phyloP scores from a whole-genome alignment of 805 yeast genomes.

The Tetrapisispora nanseiensis region DNA sequence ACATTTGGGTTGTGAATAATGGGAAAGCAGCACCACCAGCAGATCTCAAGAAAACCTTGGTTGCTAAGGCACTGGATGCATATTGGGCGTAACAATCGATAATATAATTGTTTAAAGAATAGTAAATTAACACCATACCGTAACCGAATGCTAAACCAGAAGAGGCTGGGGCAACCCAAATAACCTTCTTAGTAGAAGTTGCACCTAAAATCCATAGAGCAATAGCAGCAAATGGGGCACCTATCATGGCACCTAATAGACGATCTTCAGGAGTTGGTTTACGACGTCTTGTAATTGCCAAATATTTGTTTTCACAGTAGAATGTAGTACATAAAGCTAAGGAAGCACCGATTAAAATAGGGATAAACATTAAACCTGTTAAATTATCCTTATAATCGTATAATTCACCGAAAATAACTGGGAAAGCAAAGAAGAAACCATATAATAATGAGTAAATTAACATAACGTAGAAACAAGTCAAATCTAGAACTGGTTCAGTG shows the following conservation, averaged over 20 bases:
- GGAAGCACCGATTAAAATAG: slow-evolving; percentile 79
- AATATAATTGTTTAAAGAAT: slow-evolving; percentile 71
- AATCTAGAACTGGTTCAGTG: slow-evolving; percentile 77
- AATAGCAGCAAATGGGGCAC: slow-evolving; percentile 74
- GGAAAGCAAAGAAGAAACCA: slow-evolving; percentile 93
- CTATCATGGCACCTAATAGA: slow-evolving; percentile 70
- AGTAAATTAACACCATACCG: slow-evolving; percentile 68
- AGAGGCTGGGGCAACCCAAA: slow-evolving; percentile 74
- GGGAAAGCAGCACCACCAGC: slow-evolving; percentile 88
- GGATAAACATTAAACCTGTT: slow-evolving; percentile 82
- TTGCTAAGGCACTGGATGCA: slow-evolving; percentile 74
- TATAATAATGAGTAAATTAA: slow-evolving; percentile 82
- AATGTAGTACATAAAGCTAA: slow-evolving; percentile 71
- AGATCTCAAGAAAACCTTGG: slow-evolving; percentile 69
- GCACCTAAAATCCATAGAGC: slow-evolving; percentile 76
- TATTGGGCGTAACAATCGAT: slow-evolving; percentile 80
- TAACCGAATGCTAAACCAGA: slow-evolving; percentile 75
- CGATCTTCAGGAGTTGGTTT: slow-evolving; percentile 72
- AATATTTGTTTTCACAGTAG: slow-evolving; percentile 53
- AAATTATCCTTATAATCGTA: slow-evolving; percentile 70
- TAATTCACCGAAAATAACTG: slow-evolving; percentile 71
- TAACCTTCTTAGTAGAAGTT: slow-evolving; percentile 55
- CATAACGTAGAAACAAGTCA: slow-evolving; percentile 79
- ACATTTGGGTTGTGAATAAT: slow-evolving; percentile 73
- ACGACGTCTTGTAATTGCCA: slow-evolving; percentile 41